Base-by-base conservation (phyloP, 768 basidiomycete species). In the Tricholoma sp. region DNA sequence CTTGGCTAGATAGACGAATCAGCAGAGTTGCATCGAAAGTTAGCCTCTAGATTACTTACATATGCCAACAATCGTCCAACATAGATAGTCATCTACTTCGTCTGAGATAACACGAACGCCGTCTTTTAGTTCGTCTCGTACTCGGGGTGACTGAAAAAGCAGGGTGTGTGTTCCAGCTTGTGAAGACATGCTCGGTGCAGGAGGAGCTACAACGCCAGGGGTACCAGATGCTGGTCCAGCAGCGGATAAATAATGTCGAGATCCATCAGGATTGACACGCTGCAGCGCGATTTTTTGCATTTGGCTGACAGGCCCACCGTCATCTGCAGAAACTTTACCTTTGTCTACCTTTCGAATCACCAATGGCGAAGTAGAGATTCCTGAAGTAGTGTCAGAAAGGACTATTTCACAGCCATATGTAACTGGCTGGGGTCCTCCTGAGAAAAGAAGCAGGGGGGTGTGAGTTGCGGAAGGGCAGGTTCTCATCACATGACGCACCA, bases 261-360 rank as follows among this genome's bases (percentile, higher is more conserved):
- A 82, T 37, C 91, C 92, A 72, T 87, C 91, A 58, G 83, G 77
- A 65, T 91, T 89, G 54, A 91, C 83, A 55, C 91, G 80, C 66
- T 94, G 89, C 43, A 98, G 76, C 1, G 94, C 94, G 59, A 98
- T 90, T 76, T 95, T 93, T 74, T 98, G 94, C 86, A 98, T 92
- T 71, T 96, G 94, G 66, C 91, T 94, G 60, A 98, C 90, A 41
- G 93, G 94, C 5, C 93, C 91, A 18, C 89, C 90, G 66, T 94
- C 89, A 63, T 94, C 91, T n/a, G 80, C 74, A n/a, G 85, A 83
- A 35, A 95, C 88, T 58, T 85, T 79, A 27, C 90, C 90, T 66
- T 94, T 94, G 71, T 95, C 93, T 27, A 98, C 91, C 71, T 95
- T 95, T 59, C 92, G 89, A 53, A 98, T 89, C 61, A 92, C 77